Conservation (phyloP, 257 asterid species). For the Solanum tarijense region DNA sequence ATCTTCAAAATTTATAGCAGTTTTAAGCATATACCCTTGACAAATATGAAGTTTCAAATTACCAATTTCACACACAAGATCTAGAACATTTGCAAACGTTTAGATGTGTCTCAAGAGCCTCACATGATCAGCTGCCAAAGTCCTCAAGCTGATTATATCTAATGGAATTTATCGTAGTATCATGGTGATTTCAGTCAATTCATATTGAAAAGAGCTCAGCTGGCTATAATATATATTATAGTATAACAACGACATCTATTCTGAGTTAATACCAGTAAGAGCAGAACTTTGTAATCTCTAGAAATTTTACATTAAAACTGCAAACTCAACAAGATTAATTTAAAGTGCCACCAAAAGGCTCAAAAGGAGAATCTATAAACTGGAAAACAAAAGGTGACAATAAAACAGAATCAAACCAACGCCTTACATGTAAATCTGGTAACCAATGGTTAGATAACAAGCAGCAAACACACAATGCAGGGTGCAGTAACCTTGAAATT, state of each 20-base stretch:
- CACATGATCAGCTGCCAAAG: neutral
- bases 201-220: neutral
- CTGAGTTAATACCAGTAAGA: neutral
- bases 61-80: no score
- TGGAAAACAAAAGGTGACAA: neutral
- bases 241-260: neutral
- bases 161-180: neutral
- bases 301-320: neutral
- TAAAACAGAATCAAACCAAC: neutral
- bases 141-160: neutral
- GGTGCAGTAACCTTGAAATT: neutral
- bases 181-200: neutral
- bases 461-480: slow-evolving; percentile 18
- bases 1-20: no score
- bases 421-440: neutral
- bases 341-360: neutral
- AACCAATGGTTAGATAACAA: neutral
- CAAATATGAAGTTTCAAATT: no score
- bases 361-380: neutral
- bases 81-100: no score
- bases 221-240: neutral
- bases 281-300: neutral
- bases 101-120: neutral
- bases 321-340: neutral
- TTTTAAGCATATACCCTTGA: no score